phyloP scores from a whole-genome alignment of 1,284 basidiomycete genomes.

The Polyporus tsugae region DNA sequence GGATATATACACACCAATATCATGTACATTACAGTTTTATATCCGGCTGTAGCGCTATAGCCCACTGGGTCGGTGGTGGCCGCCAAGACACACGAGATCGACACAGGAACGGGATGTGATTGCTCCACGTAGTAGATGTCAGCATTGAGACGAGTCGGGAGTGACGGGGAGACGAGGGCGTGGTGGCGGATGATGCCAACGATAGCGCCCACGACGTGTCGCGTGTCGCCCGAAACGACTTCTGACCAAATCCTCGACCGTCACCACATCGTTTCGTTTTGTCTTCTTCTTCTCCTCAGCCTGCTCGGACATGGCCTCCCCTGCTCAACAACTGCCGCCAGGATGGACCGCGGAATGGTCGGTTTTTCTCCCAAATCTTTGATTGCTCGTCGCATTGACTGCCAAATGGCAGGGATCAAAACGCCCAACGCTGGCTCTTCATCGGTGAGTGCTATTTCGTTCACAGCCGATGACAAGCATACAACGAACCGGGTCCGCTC shows the following conservation, averaged over 20 bases:
- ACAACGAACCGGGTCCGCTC: constrained; percentile 4
- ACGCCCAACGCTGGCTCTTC: constrained; percentile 86
- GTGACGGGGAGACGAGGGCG: not conserved
- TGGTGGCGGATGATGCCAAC: not conserved
- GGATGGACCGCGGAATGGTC: constrained; percentile 94
- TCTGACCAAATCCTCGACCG: constrained; percentile 20
- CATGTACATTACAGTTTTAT: not conserved
- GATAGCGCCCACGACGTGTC: constrained; percentile 33
- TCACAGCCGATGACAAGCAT: not conserved
- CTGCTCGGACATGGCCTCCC: constrained; percentile 63
- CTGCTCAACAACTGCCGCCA: constrained; percentile 78
- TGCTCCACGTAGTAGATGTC: constrained; percentile 27
- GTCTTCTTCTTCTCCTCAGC: constrained; percentile 14
- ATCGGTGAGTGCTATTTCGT: constrained; percentile 59
- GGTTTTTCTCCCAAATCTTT: constrained; percentile 34
- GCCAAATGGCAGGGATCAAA: constrained; percentile 70
- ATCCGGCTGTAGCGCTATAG: not conserved
- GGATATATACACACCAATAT: not conserved
- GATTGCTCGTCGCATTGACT: constrained; percentile 28
- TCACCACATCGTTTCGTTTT: constrained; percentile 19
- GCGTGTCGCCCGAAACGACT: constrained; percentile 28
- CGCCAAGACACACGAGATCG: not conserved
- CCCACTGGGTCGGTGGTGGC: not conserved
- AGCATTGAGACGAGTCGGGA: not conserved
- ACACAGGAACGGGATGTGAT: not conserved